These are phyloP conservation scores for Aspergillus sp. DNA, from an alignment of 2,329 filamentous ascomycete species.

Conservation along the genomic window DNA sequence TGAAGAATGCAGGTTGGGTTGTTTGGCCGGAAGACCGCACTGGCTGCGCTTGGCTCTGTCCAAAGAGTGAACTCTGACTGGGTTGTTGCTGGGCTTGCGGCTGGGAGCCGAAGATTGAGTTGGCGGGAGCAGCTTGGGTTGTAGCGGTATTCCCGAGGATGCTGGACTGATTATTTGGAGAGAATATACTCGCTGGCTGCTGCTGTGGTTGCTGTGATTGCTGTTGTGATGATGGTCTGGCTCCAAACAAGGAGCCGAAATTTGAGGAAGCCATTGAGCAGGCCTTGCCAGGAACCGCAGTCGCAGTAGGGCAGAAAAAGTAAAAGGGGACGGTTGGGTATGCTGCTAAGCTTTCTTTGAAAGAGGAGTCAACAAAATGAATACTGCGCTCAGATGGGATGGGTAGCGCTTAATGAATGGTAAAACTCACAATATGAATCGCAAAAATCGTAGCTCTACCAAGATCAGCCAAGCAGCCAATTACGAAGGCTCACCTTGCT, in stretches of 20 bases:
- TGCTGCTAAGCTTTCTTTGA: too few species aligned
- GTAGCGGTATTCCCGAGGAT: conserved; percentile 18
- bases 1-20: conserved; percentile 56
- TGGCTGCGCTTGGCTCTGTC: conserved; percentile 19
- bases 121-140: conserved; percentile 16
- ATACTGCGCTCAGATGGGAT: too few species aligned
- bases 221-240: conserved; percentile 11
- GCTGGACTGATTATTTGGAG: conserved; percentile 20
- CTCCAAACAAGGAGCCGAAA: conserved; percentile 23
- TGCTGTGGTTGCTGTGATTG: not conserved
- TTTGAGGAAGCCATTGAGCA: conserved; percentile 14
- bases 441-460: not conserved
- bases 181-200: conserved; percentile 21
- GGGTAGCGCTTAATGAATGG: too few species aligned
- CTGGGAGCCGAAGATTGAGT: conserved; percentile 21
- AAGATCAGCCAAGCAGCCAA: not conserved
- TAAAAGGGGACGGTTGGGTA: too few species aligned
- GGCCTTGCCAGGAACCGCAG: not conserved
- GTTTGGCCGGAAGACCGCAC: conserved; percentile 21
- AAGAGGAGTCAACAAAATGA: too few species aligned
- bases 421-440: too few species aligned
- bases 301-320: too few species aligned
- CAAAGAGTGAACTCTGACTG: conserved; percentile 20
- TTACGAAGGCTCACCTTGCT: not conserved
- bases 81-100: conserved; percentile 20